These are phyloP conservation scores for Crithidia mellificae DNA, from an alignment of 208 protist species.

Conservation along the genomic window DNA sequence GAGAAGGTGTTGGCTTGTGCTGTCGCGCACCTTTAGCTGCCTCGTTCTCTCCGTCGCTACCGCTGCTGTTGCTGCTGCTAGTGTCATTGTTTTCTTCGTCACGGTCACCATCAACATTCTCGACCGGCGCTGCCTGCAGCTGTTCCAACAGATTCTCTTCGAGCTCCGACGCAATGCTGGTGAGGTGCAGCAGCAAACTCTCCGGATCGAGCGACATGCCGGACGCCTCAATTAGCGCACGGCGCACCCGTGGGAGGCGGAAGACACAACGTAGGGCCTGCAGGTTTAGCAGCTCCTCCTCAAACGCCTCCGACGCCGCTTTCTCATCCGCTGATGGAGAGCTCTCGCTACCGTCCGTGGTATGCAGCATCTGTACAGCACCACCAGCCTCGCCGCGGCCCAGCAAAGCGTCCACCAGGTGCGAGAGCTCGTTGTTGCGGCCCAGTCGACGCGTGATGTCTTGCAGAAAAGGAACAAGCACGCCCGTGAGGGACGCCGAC, in stretches of 20 bases:
- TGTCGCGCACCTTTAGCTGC: no score
- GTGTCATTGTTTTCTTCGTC: background rate
- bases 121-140: background rate
- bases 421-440: constrained; percentile 65
- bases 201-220: constrained; percentile 65
- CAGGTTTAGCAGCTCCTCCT: constrained; percentile 15
- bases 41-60: background rate
- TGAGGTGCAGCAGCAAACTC: constrained; percentile 45
- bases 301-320: background rate
- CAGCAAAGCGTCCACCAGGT: constrained; percentile 66
- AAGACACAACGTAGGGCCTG: constrained; percentile 48
- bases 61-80: background rate
- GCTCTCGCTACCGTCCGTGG: no score
- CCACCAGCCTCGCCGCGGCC: constrained; percentile 9
- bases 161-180: constrained; percentile 12
- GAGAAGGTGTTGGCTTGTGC: no score
- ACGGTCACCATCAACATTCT: constrained; percentile 1
- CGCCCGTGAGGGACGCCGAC: background rate
- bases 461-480: constrained; percentile 54
- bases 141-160: background rate
- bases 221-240: constrained; percentile 48
- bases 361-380: no score
- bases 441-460: constrained; percentile 55
- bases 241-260: constrained; percentile 37
- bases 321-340: background rate